Conservation (phyloP, 305 asterid species). For the Fraxinus platypoda region DNA sequence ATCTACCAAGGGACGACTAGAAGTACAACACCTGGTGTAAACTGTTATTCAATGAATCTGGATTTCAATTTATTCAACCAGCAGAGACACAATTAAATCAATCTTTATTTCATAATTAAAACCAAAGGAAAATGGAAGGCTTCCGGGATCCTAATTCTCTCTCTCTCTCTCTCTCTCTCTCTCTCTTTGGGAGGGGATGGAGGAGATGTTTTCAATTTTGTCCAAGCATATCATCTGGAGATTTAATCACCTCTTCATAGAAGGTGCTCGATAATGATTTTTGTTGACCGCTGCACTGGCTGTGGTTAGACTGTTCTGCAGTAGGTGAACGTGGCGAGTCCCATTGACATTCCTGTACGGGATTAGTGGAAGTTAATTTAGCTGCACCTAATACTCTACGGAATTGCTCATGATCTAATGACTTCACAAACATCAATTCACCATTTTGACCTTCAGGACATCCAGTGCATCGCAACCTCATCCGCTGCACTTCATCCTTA, state of each 20-base stretch:
- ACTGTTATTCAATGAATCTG: neutral
- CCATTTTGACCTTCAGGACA: constrained; percentile 28
- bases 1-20: neutral
- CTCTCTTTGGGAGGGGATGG: neutral
- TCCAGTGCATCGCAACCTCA: constrained; percentile 32
- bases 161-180: neutral
- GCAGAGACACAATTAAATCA: neutral
- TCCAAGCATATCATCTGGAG: constrained; percentile 32
- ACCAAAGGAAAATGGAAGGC: too few species aligned
- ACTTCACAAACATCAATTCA: constrained; percentile 42
- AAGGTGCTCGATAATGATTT: constrained; percentile 30
- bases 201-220: neutral
- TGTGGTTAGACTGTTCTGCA: constrained; percentile 30
- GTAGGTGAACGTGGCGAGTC: constrained; percentile 38
- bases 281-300: constrained; percentile 32
- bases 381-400: constrained; percentile 45
- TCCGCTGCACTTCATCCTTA: constrained; percentile 57
- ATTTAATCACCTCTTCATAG: constrained; percentile 46
- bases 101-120: too few species aligned
- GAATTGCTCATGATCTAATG: constrained; percentile 63
- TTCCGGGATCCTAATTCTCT: neutral
- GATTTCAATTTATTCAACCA: neutral
- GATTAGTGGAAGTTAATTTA: constrained; percentile 25
- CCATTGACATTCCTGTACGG: constrained; percentile 37
- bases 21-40: neutral